Base-by-base conservation (phyloP, 2,329 filamentous ascomycete genomes). In the Macroventuria anomochaeta region DNA sequence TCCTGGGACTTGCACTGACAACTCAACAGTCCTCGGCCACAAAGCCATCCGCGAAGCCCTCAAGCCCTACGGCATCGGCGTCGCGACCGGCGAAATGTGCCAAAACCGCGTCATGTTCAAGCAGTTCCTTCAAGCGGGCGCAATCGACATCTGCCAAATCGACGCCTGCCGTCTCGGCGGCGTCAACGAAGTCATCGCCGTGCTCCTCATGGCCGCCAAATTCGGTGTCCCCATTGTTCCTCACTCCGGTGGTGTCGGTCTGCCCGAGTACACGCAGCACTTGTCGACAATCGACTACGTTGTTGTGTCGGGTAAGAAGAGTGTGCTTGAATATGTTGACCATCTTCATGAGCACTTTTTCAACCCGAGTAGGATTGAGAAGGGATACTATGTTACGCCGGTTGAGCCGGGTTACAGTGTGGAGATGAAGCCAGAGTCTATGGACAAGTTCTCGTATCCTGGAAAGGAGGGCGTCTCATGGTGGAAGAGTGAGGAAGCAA, bases 101-200 rank as follows among this genome's bases (percentile, higher is more conserved):
- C 92, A 96, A 80, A 96, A 96, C 80, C 87, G 92, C 32, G 90
- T 96, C 61, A 85, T 96, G 68, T 96, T 96, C 85, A 96, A 96
- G 83, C 92, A 96, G 77, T 84, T 96, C 56, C 83, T 96, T 44
- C 85, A 88, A 72, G 81, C 85, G 2, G 88, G 88, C 43, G 90
- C 91, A 56, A 90, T 96, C 65, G 91, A 95, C 68, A 86, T 96
- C 17, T 91, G 91, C 73, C 92, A 96, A 76, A 89, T 95, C 65
- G 92, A 96, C 67, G 92, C 92, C 3, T 96, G 91, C 80, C 88
- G 92, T 21, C 83, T 96, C 64, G 92, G 92, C 34, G 91, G 92
- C 58, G 90, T 96, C 38, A 96, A 96, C 77, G 92, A 96, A 77
- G 91, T 93, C 21, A 82, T 96, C 20, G 91, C 92, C n/a, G 91